phyloP scores from a whole-genome alignment of 176 grass and related monocot genomes.

The Aegilops longissima region DNA sequence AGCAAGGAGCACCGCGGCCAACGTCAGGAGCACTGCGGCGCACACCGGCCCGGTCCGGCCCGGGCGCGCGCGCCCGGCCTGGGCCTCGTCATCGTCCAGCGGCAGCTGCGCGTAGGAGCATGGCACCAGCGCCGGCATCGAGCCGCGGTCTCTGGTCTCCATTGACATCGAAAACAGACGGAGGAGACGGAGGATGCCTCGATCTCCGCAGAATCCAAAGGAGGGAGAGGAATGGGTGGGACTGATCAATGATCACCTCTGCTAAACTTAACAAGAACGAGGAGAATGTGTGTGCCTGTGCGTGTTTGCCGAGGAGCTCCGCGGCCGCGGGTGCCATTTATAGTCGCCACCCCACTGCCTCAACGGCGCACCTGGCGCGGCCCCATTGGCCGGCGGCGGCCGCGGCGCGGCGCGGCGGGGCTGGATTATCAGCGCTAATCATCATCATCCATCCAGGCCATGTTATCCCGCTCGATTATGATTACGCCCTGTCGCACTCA shows the following conservation, averaged over 20 bases:
- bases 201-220: no score
- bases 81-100: conserved; percentile 8
- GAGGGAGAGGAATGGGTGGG: neutral
- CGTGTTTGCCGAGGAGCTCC: neutral
- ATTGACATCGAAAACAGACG: neutral
- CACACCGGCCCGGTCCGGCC: neutral
- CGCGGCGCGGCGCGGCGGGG: neutral
- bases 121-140: neutral
- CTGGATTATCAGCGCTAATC: neutral
- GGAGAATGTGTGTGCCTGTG: neutral
- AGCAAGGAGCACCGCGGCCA: conserved; percentile 27
- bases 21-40: neutral
- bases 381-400: neutral
- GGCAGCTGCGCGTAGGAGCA: conserved; percentile 40
- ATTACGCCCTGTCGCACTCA: no score
- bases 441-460: neutral
- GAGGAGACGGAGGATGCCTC: no score
- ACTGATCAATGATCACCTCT: neutral
- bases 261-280: neutral
- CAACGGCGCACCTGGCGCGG: neutral
- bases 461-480: neutral
- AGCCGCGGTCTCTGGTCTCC: conserved; percentile 13
- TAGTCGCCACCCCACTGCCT: neutral
- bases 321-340: neutral
- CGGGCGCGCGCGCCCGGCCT: no score